phyloP scores from a whole-genome alignment of 805 yeast species.

The Barnettozyma californica region DNA sequence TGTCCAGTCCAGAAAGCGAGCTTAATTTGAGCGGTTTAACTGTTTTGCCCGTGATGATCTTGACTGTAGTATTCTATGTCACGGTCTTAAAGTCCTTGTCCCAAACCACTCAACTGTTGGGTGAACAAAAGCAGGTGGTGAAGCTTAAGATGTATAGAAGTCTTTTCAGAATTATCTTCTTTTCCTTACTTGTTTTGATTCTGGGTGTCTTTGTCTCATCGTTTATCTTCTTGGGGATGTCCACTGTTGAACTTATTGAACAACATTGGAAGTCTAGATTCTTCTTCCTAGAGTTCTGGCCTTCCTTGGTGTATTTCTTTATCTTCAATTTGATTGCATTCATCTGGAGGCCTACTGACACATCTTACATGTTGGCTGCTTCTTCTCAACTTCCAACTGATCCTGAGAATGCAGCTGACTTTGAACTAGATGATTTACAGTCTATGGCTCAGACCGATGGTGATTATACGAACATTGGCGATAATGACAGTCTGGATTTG shows the following conservation, averaged over 20 bases:
- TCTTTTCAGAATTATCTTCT: conserved; percentile 68
- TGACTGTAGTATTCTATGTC: conserved; percentile 69
- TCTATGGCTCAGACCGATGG: conserved; percentile 37
- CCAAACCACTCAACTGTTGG: conserved; percentile 65
- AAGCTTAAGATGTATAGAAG: conserved; percentile 83
- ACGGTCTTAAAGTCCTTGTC: conserved; percentile 69
- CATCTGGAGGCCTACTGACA: conserved; percentile 97
- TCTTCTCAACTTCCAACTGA: conserved; percentile 89
- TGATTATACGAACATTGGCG: conserved; percentile 23
- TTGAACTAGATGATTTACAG: conserved; percentile 53
- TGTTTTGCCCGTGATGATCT: conserved; percentile 65
- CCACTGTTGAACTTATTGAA: conserved; percentile 72
- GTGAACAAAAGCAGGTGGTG: conserved; percentile 84
- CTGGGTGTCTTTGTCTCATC: conserved; percentile 68
- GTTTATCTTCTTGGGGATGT: conserved; percentile 66
- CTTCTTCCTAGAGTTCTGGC: conserved; percentile 91
- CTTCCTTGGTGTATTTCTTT: conserved; percentile 77
- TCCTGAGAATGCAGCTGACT: conserved; percentile 62
- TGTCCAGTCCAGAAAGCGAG: conserved; percentile 45
- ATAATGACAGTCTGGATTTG: conserved; percentile 24
- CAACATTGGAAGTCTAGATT: conserved; percentile 89
- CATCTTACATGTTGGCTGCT: conserved; percentile 90
- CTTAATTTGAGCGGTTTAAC: conserved; percentile 49
- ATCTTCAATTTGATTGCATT: conserved; percentile 81
- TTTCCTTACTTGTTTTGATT: conserved; percentile 63